Conservation (phyloP, 495 filamentous ascomycete genomes). For the Terfezia claveryi region DNA sequence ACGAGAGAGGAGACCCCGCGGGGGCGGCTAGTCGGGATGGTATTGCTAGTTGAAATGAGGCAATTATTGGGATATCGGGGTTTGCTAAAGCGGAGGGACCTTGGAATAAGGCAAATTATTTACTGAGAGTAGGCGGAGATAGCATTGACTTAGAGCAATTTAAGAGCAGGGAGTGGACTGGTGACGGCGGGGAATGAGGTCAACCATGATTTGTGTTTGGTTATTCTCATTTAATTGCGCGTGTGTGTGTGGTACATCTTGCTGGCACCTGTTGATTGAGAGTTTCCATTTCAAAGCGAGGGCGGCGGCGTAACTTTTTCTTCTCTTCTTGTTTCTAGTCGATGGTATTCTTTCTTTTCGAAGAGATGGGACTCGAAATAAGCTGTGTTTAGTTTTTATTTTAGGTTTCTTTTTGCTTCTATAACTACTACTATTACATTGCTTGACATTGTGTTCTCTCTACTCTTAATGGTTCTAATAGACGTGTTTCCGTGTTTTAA, state of each 20-base stretch:
- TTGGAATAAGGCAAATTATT: too few species aligned
- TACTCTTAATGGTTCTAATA: neutral
- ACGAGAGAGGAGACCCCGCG: neutral
- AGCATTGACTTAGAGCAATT: slow-evolving; percentile 9
- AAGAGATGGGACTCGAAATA: neutral
- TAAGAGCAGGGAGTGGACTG: neutral
- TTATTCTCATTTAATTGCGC: too few species aligned
- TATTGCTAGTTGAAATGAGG: too few species aligned
- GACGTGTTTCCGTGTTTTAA: neutral
- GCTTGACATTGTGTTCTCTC: neutral
- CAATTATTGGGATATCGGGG: too few species aligned
- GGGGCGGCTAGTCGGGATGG: slow-evolving; percentile 10
- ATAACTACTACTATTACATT: neutral
- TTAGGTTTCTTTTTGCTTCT: neutral
- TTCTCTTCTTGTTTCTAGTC: slow-evolving; percentile 1
- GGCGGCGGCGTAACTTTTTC: slow-evolving; percentile 3
- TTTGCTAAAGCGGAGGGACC: too few species aligned
- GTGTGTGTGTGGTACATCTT: too few species aligned
- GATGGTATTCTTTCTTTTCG: neutral
- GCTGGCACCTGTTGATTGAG: too few species aligned
- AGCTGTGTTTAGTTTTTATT: neutral
- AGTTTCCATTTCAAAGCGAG: neutral
- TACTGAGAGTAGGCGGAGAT: slow-evolving; percentile 26
- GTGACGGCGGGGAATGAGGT: neutral
- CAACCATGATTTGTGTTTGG: too few species aligned